Percentiles rank a stretch among this genome's conserved stretches.
phyloP scores from a whole-genome alignment of 495 filamentous ascomycete genomes.

The Cryomyces antarcticus region DNA sequence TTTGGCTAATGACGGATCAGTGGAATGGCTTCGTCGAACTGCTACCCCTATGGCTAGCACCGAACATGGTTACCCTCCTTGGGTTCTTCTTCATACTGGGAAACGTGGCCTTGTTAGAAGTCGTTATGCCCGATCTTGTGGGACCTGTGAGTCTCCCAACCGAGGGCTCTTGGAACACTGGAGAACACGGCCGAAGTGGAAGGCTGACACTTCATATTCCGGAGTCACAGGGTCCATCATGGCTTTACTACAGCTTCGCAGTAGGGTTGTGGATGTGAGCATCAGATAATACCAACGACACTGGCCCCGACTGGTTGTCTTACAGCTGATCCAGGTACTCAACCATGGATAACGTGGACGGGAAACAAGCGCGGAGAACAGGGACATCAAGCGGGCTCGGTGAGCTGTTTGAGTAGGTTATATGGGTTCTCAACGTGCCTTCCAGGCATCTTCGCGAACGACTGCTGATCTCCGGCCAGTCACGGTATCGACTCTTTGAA shows the following conservation, averaged over 20 bases:
- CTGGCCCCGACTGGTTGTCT: constrained; percentile 5
- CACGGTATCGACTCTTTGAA: constrained; percentile 97
- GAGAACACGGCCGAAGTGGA: no score
- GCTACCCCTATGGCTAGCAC: constrained; percentile 85
- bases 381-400: constrained; percentile 87
- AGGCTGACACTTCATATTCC: neutral
- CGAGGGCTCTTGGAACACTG: neutral
- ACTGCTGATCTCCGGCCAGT: constrained; percentile 23
- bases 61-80: constrained; percentile 90
- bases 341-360: constrained; percentile 96
- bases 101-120: constrained; percentile 61
- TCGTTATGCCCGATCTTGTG: constrained; percentile 76
- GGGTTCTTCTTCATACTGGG: constrained; percentile 85
- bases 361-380: constrained; percentile 87
- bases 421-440: neutral
- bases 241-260: constrained; percentile 90
- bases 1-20: constrained; percentile 22
- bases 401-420: constrained; percentile 75
- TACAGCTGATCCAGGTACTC: constrained; percentile 43
- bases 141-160: constrained; percentile 47
- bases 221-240: constrained; percentile 49
- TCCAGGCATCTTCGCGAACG: no score
- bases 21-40: constrained; percentile 95
- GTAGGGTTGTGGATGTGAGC: constrained; percentile 76
- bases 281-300: neutral